Conservation (phyloP, 495 filamentous ascomycete genomes). For the Poronia punctata region DNA sequence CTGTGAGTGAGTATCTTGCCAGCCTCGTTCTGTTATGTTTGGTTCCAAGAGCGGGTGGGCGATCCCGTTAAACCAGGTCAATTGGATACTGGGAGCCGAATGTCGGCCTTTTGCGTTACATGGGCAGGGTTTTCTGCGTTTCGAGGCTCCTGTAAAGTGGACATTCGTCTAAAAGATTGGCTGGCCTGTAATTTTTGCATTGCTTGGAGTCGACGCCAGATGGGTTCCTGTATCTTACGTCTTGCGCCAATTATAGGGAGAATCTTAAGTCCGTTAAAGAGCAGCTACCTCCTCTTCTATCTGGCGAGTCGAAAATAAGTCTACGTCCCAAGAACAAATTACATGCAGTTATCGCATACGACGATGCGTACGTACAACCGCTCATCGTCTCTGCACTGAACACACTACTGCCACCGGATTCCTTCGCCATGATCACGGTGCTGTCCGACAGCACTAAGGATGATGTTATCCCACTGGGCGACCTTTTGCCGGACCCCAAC, state of each 20-base stretch:
- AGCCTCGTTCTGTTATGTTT: conserved; percentile 26
- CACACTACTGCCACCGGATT: conserved; percentile 46
- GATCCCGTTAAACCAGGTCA: background rate
- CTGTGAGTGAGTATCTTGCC: conserved; percentile 72
- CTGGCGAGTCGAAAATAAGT: conserved; percentile 13
- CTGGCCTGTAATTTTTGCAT: conserved; percentile 7
- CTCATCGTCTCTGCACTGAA: conserved; percentile 67
- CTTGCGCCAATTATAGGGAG: conserved; percentile 15
- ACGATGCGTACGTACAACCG: conserved; percentile 78
- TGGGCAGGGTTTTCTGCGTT: no score
- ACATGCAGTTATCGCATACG: conserved; percentile 74
- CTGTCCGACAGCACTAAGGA: conserved; percentile 11
- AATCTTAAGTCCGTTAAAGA: conserved; percentile 8
- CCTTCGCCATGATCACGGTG: conserved; percentile 25
- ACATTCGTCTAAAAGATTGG: no score
- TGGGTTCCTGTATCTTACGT: conserved; percentile 19
- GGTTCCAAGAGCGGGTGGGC: conserved; percentile 16
- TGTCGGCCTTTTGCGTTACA: no score
- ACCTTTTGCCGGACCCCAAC: conserved; percentile 27
- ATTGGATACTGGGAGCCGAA: no score
- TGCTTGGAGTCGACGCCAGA: conserved; percentile 1
- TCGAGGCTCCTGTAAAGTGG: no score
- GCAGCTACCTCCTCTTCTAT: conserved; percentile 6
- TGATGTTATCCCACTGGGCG: conserved; percentile 24
- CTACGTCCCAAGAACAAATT: conserved; percentile 34